Conservation (phyloP, 2,329 filamentous ascomycete species). For the Apiospora aurea region DNA sequence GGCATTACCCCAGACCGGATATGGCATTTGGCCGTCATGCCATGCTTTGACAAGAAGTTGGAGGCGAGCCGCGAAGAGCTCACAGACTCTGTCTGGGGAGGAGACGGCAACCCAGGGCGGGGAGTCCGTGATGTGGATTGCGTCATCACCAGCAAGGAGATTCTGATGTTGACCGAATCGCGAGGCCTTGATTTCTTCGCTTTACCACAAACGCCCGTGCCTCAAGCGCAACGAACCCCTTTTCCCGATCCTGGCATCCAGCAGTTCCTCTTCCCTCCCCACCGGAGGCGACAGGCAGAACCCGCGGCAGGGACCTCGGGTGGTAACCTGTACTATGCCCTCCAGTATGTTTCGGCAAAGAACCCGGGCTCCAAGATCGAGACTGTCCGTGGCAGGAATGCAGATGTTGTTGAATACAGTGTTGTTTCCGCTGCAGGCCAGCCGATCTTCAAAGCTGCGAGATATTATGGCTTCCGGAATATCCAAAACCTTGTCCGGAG, state of each 20-base stretch:
- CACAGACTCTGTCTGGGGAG: slow-evolving; percentile 78
- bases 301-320: slow-evolving; percentile 79
- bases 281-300: slow-evolving; percentile 51
- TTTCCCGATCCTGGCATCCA: slow-evolving; percentile 80
- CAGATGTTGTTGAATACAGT: slow-evolving; percentile 87
- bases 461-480: slow-evolving; percentile 97
- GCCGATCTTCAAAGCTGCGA: slow-evolving; percentile 77
- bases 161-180: slow-evolving; percentile 86
- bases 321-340: slow-evolving; percentile 85
- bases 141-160: slow-evolving; percentile 95
- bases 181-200: slow-evolving; percentile 79
- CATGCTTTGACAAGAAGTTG: slow-evolving; percentile 98
- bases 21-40: slow-evolving; percentile 97
- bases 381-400: slow-evolving; percentile 80
- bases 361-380: slow-evolving; percentile 77
- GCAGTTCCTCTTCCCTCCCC: slow-evolving; percentile 75
- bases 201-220: slow-evolving; percentile 66
- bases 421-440: slow-evolving; percentile 65
- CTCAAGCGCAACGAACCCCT: slow-evolving; percentile 51
- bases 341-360: slow-evolving; percentile 74
- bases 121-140: slow-evolving; percentile 91
- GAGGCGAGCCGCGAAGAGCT: slow-evolving; percentile 94
- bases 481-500: slow-evolving; percentile 97
- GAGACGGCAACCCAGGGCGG: slow-evolving; percentile 53
- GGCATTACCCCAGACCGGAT: slow-evolving; percentile 79